Base-by-base conservation (phyloP, 805 yeast species). In the Grigorovia transvaalensis region DNA sequence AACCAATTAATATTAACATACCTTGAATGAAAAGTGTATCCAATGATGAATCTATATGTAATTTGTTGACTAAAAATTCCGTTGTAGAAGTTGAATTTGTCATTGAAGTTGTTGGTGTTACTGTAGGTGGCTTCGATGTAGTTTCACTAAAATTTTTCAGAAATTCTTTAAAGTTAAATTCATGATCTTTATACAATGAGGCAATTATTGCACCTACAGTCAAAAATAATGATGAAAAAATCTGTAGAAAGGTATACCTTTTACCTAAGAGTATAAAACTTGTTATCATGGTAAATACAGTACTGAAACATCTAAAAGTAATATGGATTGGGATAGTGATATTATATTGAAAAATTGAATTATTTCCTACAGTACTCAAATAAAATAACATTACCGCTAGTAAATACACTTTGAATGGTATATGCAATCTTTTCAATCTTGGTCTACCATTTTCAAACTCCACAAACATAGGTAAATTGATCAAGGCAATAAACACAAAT, bases 311-410 rank as follows among this genome's bases (percentile, higher is more conserved):
- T 49, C 89, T 64, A 57, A 84, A 72, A 8, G 84, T 76, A 27
- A 83, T 83, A 60, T 84, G 88, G 29, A 82, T 64, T 0, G 90
- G 88, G 19, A 85, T 76, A 2, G 84, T 76, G 29, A 85, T 71
- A 41, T 79, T 72, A 62, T 69, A 81, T 17, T 68, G 71, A 68
- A 81, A 80, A 0, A 76, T 88, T 49, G 66, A 61, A 59, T 85
- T 85, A 60, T 80, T 83, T 38, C 81, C 64, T 9, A 76, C 66
- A 1, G 83, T 75, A 9, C 79, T 69, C 6, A 71, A 46, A 57
- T 78, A 81, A 60, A 76, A 81, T 54, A 82, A 58, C 1, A 71
- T 49, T 13, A 82, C 80, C 1, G 79, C 70, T 6, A 76, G 44
- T 2, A 75, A 46, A 71, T 80, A 78, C 50, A 74, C 65, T 35